A percentile compares a stretch with the other conserved stretches of the same genome.
Conservation (phyloP, 1,284 basidiomycete genomes). For the Microbotryum saponariae region DNA sequence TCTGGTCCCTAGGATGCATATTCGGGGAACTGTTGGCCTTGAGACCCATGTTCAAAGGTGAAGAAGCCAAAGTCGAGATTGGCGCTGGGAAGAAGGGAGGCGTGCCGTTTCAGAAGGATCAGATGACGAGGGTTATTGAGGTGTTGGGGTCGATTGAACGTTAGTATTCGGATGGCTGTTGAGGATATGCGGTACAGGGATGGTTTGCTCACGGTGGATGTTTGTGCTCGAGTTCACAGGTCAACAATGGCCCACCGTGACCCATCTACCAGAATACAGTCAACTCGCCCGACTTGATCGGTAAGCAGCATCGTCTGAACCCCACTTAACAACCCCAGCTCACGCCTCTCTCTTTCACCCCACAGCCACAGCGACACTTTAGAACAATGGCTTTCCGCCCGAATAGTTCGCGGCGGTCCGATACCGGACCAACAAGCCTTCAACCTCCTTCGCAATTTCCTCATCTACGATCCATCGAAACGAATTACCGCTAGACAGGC, state of each 20-base stretch:
- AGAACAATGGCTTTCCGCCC: slow-evolving; percentile 64
- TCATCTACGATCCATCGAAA: slow-evolving; percentile 82
- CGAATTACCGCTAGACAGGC: slow-evolving; percentile 76
- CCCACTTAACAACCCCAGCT: neutral
- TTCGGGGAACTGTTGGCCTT: slow-evolving; percentile 89
- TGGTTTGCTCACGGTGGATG: neutral
- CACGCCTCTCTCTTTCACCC: neutral
- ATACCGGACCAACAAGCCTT: slow-evolving; percentile 47
- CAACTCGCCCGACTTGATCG: slow-evolving; percentile 72
- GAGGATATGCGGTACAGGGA: neutral
- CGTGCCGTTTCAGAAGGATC: slow-evolving; percentile 89
- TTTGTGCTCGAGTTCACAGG: slow-evolving; percentile 47
- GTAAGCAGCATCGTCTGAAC: slow-evolving; percentile 39
- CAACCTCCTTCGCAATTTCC: slow-evolving; percentile 72
- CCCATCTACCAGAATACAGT: slow-evolving; percentile 77
- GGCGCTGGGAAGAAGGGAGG: slow-evolving; percentile 51
- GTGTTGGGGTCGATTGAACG: slow-evolving; percentile 83
- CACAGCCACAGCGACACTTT: slow-evolving; percentile 60
- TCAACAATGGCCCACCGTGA: slow-evolving; percentile 79
- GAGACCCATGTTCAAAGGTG: slow-evolving; percentile 96
- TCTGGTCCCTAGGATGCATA: slow-evolving; percentile 95
- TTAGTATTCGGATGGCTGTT: slow-evolving; percentile 41
- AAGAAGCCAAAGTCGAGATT: slow-evolving; percentile 90
- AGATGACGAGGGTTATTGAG: slow-evolving; percentile 89
- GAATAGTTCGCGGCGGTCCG: slow-evolving; percentile 13